Conservation (phyloP, 148 eudicot species). For the Fagopyrum tataricum region DNA sequence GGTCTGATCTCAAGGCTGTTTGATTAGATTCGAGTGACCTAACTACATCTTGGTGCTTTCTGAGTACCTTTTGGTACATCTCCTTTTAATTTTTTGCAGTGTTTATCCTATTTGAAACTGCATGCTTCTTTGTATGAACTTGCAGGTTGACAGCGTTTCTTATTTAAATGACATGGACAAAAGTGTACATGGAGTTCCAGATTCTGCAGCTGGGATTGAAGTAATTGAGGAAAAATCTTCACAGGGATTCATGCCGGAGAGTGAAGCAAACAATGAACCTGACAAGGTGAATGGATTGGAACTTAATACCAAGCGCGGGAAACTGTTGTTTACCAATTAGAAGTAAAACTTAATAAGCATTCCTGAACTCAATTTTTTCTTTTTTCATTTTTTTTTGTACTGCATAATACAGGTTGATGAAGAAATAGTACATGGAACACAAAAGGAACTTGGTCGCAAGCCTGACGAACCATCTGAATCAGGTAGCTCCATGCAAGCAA, state of each 20-base stretch:
- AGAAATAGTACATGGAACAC: slow-evolving; percentile 14
- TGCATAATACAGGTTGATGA: slow-evolving; percentile 27
- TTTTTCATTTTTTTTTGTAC: background rate
- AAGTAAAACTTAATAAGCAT: slow-evolving; percentile 19
- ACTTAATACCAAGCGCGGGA: slow-evolving; percentile 12
- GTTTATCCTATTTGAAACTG: background rate
- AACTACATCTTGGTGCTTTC: background rate
- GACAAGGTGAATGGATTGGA: slow-evolving; percentile 20
- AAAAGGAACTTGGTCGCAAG: slow-evolving; percentile 15
- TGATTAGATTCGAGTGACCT: background rate
- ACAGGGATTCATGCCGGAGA: slow-evolving; percentile 21
- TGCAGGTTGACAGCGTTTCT: slow-evolving; percentile 63
- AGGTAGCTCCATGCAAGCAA: slow-evolving; percentile 27
- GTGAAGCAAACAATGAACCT: slow-evolving; percentile 22
- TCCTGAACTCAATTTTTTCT: background rate
- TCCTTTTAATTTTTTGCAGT: background rate
- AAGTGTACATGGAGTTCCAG: slow-evolving; percentile 17
- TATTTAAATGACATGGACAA: slow-evolving; percentile 22
- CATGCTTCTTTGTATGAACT: slow-evolving; percentile 16
- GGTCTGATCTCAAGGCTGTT: background rate
- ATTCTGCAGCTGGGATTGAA: slow-evolving; percentile 18
- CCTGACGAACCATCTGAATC: slow-evolving; percentile 27
- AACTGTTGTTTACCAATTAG: slow-evolving; percentile 17
- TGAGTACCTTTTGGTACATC: background rate
- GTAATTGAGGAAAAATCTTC: slow-evolving; percentile 14